These are phyloP conservation scores for Aspergillus awamori DNA, from an alignment of 2,329 filamentous ascomycete genomes.

Conservation along the genomic window DNA sequence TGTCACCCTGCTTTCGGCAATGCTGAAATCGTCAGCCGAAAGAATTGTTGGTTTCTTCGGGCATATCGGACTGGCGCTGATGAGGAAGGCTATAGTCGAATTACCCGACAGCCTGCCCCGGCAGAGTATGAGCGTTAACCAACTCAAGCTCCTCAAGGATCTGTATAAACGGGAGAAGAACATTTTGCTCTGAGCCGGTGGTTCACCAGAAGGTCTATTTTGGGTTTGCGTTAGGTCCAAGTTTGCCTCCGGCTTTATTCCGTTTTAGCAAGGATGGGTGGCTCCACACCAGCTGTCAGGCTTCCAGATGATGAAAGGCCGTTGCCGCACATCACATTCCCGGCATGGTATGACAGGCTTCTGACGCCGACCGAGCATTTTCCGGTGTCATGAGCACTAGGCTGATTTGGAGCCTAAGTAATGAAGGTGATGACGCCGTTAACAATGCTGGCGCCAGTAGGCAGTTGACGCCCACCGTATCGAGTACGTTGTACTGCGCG, in stretches of 20 bases:
- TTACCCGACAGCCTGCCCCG: slow-evolving; percentile 58
- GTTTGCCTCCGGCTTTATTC: background rate
- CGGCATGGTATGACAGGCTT: background rate
- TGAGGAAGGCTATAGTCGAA: slow-evolving; percentile 72
- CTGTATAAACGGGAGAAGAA: slow-evolving; percentile 41
- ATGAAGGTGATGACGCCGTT: background rate
- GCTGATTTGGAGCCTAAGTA: background rate
- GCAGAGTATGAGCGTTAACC: slow-evolving; percentile 42
- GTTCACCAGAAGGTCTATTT: background rate
- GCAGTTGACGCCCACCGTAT: background rate
- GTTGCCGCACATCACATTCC: background rate
- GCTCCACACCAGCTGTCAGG: background rate
- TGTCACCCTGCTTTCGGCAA: slow-evolving; percentile 68
- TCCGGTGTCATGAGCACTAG: background rate
- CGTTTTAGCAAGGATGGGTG: background rate
- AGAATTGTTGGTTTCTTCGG: slow-evolving; percentile 83
- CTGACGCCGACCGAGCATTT: background rate
- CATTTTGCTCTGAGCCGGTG: slow-evolving; percentile 36
- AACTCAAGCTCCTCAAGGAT: slow-evolving; percentile 43
- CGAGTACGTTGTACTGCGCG: background rate
- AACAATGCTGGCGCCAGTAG: background rate
- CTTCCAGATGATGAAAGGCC: background rate
- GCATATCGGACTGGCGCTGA: slow-evolving; percentile 69
- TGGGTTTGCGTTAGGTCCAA: background rate
- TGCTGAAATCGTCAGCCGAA: slow-evolving; percentile 72